Evolutionary conservation across 2,329 filamentous ascomycete genomes (phyloP), one percentile per base, ranked within the genome.

Genomic region (Beauveria varroae): DNA sequence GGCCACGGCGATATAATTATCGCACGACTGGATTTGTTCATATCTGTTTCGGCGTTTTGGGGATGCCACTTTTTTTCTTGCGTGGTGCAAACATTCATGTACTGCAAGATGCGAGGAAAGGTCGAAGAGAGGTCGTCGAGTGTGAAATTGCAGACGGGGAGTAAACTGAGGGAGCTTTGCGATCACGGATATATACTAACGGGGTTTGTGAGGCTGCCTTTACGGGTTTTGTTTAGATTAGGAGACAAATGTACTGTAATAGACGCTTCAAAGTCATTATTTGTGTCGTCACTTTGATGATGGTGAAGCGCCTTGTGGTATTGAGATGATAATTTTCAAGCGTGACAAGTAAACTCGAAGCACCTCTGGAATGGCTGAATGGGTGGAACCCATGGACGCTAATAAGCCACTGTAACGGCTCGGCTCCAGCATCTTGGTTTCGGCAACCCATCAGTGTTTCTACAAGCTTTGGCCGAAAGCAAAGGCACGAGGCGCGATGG

Each of bases 211-310:
- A 22, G 26, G 46, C 46, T 51, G 56, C 57, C 24, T 44, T 47
- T 53, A 28, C 57, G n/a, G 59, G 57, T 64, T 64, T 65, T 70
- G 68, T 72, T 66, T 73, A 72, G 71, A 73, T 65, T 63, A 67
- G 64, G 66, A 65, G 68, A 71, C 8, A 67, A 71, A 66, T 76
- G 74, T 76, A 75, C 70, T 75, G 67, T 76, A 76, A 75, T 76
- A 76, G 73, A 76, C 67, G 69, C 68, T 57, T 20, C 57, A 10
- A 51, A 57, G 37, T 44, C 14, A 51, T 26, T n/a, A 12, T 37
- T 50, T 3, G 20, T 41, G 28, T 41, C 8, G 5, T 1, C 8
- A 6, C 24, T 20, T 16, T 37, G 14, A 46, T 18, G 8, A 5
- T n/a, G 6, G n/a, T 37, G 43, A 57, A 37, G n/a, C 41, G 12